phyloP scores from a whole-genome alignment of 805 yeast species.

The Lipomyces orientalis region DNA sequence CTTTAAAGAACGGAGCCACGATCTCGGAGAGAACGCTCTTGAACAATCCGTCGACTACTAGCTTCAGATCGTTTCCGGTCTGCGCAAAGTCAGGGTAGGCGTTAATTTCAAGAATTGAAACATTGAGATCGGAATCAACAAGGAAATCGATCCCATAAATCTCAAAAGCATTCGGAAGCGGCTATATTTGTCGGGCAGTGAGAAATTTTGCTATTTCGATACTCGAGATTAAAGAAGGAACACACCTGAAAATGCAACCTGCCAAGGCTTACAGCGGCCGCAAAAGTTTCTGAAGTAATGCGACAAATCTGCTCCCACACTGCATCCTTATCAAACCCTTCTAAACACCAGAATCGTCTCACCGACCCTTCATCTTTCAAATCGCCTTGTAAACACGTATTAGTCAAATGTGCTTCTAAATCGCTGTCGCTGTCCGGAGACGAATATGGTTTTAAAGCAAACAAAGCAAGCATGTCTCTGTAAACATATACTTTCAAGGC shows the following conservation, averaged over 20 bases:
- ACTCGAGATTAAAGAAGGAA: neutral
- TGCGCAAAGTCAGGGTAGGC: constrained; percentile 97
- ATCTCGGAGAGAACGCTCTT: constrained; percentile 22
- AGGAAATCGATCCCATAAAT: constrained; percentile 88
- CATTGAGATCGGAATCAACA: constrained; percentile 61
- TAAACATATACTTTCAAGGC: constrained; percentile 79
- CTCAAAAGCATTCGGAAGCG: constrained; percentile 81
- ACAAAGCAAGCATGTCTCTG: constrained; percentile 77
- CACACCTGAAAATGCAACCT: constrained; percentile 72
- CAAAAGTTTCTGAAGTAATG: constrained; percentile 71
- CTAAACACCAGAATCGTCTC: constrained; percentile 63
- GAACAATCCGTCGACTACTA: constrained; percentile 52
- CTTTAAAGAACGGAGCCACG: constrained; percentile 31
- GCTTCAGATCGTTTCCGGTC: constrained; percentile 79
- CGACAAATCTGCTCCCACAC: constrained; percentile 63
- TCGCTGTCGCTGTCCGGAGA: constrained; percentile 48
- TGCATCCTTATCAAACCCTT: constrained; percentile 40
- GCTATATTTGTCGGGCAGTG: constrained; percentile 42
- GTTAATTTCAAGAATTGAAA: constrained; percentile 79
- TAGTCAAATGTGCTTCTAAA: constrained; percentile 83
- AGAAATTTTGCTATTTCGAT: neutral
- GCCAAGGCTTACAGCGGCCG: constrained; percentile 81
- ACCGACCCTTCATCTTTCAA: constrained; percentile 54
- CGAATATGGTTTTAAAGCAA: constrained; percentile 64
- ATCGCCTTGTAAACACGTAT: constrained; percentile 84